Evolutionary conservation across 305 asterid species (phyloP), one percentile per base, ranked within the genome.

Genomic region (Fraxinus xanthoxyloides): DNA sequence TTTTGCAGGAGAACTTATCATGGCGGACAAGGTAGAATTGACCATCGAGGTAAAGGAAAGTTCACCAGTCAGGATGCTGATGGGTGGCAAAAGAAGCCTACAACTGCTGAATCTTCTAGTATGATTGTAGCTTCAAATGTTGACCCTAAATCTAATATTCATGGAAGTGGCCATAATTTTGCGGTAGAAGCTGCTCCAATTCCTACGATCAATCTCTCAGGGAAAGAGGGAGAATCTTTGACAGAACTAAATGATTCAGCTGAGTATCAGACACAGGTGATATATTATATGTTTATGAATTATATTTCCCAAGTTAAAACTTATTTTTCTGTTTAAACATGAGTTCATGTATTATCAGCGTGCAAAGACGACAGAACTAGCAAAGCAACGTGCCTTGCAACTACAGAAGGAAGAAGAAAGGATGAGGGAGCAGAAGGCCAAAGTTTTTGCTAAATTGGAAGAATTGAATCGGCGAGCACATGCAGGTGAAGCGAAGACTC

Each of bases 391-490:
- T 56, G 93, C 93, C 77, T 79, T 90, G 72, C 94, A 92, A 83
- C 84, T 88, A 36, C 98, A 92, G 87, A 92, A 86, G 90, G 97
- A 94, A 91, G 99, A 92, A 86, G 98, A 93, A 85, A 85, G 97
- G 67, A 87, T 34, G 28, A 92, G 90, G 85, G 98, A 97, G 85
- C 98, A 93, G 90, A 97, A 84, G 87, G 98, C 98, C 79, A 97
- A 94, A 88, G 98, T 98, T 86, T 85, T 89, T 13, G 98, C 98
- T 78, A 97, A 97, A 89, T 87, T 97, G 86, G 97, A 95, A 87
- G 99, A 97, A 89, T 87, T 97, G 88, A 93, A 97, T 85, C 89
- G 97, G 78, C 94, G 98, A 61, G 82, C 90, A 77, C 92, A 84
- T 74, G 86, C 88, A 59, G 90, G 92, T 80, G 94, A 90, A 88